phyloP scores from a whole-genome alignment of 139 green algal genomes.

The Asterochloris sp. region DNA sequence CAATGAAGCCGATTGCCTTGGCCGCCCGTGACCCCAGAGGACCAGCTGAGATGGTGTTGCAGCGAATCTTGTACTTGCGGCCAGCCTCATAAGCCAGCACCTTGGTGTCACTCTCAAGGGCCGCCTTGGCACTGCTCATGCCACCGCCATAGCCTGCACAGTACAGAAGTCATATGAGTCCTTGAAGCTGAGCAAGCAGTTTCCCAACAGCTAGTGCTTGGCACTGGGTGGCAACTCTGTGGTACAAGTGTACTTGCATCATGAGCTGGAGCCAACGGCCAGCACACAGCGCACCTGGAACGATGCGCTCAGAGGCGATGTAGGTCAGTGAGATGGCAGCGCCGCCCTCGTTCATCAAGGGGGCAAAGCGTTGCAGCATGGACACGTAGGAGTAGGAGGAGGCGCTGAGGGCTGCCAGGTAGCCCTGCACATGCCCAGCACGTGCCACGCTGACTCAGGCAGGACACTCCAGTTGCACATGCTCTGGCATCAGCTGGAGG shows the following conservation, averaged over 20 bases:
- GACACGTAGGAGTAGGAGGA: constrained; percentile 95
- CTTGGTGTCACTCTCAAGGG: constrained; percentile 93
- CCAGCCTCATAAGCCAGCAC: constrained; percentile 97
- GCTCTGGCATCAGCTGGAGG: too few relatives aligned
- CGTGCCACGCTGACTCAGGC: too few relatives aligned
- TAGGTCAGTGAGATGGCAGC: constrained; percentile 95
- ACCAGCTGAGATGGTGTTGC: constrained; percentile 87
- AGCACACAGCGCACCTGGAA: constrained; percentile 60
- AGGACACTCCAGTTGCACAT: too few relatives aligned
- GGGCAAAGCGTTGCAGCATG: constrained; percentile 75
- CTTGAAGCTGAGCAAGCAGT: not conserved
- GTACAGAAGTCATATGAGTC: not conserved
- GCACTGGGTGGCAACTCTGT: not conserved
- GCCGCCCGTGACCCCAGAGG: constrained; percentile 92
- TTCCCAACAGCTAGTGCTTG: not conserved
- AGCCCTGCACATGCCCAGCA: constrained; percentile 58
- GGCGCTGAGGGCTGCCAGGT: constrained; percentile 94
- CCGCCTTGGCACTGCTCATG: constrained; percentile 96
- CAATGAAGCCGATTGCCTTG: constrained; percentile 99
- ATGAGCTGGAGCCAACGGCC: not conserved
- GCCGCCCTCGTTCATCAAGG: constrained; percentile 73
- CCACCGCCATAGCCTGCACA: constrained; percentile 90
- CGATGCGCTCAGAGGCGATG: constrained; percentile 84
- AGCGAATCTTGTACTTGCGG: constrained; percentile 82
- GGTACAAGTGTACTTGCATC: not conserved